Evolutionary conservation across 371 early-diverging fungal genomes (phyloP), one percentile per base, ranked within the genome.

Genomic region (Mortierella sp.): DNA sequence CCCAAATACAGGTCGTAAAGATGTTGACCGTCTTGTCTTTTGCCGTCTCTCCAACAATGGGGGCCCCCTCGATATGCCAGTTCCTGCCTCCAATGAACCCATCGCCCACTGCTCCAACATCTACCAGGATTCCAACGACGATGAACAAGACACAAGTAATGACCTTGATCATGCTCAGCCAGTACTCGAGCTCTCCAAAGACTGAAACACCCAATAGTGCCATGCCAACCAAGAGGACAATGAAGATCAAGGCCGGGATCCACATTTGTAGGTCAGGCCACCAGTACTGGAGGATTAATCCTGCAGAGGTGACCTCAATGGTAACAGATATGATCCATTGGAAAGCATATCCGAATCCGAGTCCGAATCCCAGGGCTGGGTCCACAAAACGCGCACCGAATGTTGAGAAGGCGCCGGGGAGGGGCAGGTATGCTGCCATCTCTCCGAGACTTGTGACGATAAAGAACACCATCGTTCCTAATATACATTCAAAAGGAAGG

Each of bases 331-430:
- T 91, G 79, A 95, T 92, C 97, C 97, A 96, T 71, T 94, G 94
- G 58, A 92, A 92, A n/a, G 86, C 83, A 70, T 97, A 95, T 72
- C 93, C 95, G 94, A 96, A 94, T 28, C 96, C 97, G 19, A 97
- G 88, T 13, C 96, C 95, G 87, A 96, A 96, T 0, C 95, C 95
- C 5, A 96, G 87, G 10, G 96, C 93, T 5, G 95, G 96, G 86
- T 97, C 97, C 63, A 97, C 91, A 78, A 97, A 98, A 26, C 97
- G 92, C 31, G 93, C 90, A 8, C 94, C 97, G 89, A 95, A 96
- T 14, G 93, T 93, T 70, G 95, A 95, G 91, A 98, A 97, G 26
- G 96, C 93, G 13, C 97, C 98, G 10, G 96, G 91, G 3, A 96
- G 92, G 1, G 98, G 97, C 47, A 97, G 89, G 72, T 92, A 92